Base-by-base conservation (phyloP, 805 yeast species). In the Candida piceae region DNA sequence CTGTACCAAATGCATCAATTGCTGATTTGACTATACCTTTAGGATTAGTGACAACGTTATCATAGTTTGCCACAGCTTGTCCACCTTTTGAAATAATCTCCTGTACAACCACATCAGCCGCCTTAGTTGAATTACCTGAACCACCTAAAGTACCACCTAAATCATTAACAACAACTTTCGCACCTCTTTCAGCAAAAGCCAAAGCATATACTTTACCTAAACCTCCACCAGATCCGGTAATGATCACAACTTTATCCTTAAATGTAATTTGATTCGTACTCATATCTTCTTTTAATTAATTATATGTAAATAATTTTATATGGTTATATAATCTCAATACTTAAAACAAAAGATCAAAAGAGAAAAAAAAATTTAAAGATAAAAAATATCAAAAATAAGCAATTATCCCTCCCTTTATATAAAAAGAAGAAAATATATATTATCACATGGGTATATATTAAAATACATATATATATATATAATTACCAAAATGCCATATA, bases 171-270 rank as follows among this genome's bases (percentile, higher is more conserved):
- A 90, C 96, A 25, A 90, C 96, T 52, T 82, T 81, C 42, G 97
- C 98, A 24, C 97, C 97, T 49, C 95, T 73, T 41, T 78, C 68
- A 29, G 95, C 97, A 63, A 73, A 90, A 50, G 83, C 87, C 22
- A 87, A 65, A 5, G 96, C 95, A 62, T 90, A 90, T 33, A 78
- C 78, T 52, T 74, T 84, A 17, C 98, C 98, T 31, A 90, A 73
- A 15, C 97, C 98, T 49, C 97, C 97, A 46, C 98, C 98, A 32
- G 97, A 93, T 23, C 98, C 98, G 34, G 97, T 90, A 58, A 90
- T 79, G 40, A 90, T 78, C 23, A 90, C 97, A 30, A 90, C 97
- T 60, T 84, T 81, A 51, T 80, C 87, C 53, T 85, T 82, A 55
- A 81, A 86, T 25, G 69, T 55, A 18, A 80, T 57, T 31, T 57